A percentile compares a stretch with the other conserved stretches of the same genome.
Evolutionary conservation across 2,329 filamentous ascomycete genomes (phyloP).

Genomic region (Microdochium nivale): DNA sequence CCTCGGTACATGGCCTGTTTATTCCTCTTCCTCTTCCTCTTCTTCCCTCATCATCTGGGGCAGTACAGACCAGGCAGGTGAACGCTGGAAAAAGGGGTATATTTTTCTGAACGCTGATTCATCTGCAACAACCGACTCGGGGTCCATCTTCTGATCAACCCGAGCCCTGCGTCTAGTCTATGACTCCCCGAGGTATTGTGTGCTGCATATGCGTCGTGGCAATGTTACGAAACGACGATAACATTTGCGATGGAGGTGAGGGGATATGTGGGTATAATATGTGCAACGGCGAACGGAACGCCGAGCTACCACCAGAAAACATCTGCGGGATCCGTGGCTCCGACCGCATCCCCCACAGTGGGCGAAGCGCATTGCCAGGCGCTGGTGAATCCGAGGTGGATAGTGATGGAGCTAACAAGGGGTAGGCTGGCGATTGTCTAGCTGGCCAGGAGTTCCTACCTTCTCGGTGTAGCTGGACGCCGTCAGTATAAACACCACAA

Average conservation of each 20-base stretch:
- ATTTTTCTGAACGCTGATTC: too few relatives aligned
- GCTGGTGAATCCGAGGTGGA: not conserved
- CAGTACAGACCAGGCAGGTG: too few relatives aligned
- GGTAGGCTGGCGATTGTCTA: not conserved
- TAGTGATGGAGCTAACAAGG: not conserved
- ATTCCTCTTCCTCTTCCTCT: too few relatives aligned
- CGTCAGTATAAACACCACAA: conserved; percentile 5
- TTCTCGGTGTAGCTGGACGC: conserved; percentile 20
- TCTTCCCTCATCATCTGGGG: too few relatives aligned
- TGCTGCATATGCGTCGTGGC: not conserved
- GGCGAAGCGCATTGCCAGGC: not conserved
- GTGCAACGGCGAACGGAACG: not conserved
- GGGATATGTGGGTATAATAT: not conserved
- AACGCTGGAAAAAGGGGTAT: too few relatives aligned
- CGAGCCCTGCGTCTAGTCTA: too few relatives aligned
- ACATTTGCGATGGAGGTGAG: not conserved
- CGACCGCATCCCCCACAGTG: not conserved
- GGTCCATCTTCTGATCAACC: too few relatives aligned
- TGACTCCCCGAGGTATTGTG: not conserved
- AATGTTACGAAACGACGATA: not conserved
- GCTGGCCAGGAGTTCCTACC: conserved; percentile 17
- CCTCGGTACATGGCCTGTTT: too few relatives aligned
- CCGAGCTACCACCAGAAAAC: not conserved
- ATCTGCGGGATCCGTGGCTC: not conserved
- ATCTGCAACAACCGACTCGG: too few relatives aligned